Evolutionary conservation across 345 rosid genomes (phyloP), one percentile per base, ranked within the genome.

Genomic region (Populus ilicifolia): DNA sequence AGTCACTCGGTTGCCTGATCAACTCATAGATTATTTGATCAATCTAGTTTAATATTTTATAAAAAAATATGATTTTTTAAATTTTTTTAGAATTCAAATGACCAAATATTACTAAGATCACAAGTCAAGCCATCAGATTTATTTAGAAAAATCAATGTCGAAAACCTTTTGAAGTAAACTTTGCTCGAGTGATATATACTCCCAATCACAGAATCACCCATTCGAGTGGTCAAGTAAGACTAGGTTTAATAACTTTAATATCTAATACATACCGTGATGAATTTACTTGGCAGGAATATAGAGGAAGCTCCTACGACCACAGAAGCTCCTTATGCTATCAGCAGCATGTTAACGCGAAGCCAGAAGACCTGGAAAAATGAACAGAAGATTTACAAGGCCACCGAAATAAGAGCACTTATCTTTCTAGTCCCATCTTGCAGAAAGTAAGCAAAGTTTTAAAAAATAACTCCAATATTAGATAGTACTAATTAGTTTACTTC

Each of bases 311-410:
- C 88, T 2, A 75, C 63, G 20, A 17, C 64, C 71, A 82, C 54
- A 2, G 82, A 80, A 46, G 78, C 82, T 50, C 84, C 88, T 66
- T 83, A 80, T 2, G 84, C 81, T 27, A 80, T 6, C 12, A 82
- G 52, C 70, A 85, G 65, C 85, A 80, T 72, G 33, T 75, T 70
- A 20, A 78, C 82, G 67, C 88, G 75, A 0, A 83, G 67, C 84
- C 88, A 76, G 39, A 80, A 78, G 1, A 80, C 82, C 85, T 85
- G 67, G 11, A 4, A 76, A 16, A 29, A 23, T 12, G 39, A 44
- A 33, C 67, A 64, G 0, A 41, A 16, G 2, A n/a, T 18, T 61
- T 67, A 16, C 50, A 35, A 44, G 56, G 25, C 27, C 61, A 50
- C 10, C 4, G 11, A 8, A n/a, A 36, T 52, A 5, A 52, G 59